phyloP scores from a whole-genome alignment of 2,329 filamentous ascomycete species.

The Ascosphaera apis region DNA sequence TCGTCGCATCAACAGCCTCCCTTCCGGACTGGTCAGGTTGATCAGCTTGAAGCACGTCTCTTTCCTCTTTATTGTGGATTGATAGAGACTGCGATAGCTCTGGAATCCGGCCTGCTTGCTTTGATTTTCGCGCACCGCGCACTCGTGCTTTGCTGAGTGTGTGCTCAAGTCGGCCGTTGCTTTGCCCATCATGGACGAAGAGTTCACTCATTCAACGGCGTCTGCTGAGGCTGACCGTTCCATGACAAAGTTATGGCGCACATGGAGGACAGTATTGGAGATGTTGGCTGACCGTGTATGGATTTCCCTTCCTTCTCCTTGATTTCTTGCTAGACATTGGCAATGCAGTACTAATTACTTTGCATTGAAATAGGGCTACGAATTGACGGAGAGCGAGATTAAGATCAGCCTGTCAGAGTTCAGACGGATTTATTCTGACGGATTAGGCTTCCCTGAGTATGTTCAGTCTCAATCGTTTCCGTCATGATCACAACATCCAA shows the following conservation, averaged over 20 bases:
- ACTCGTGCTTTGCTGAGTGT: no score
- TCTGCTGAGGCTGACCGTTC: conserved; percentile 18
- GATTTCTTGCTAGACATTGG: conserved; percentile 2
- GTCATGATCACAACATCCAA: conserved; percentile 3
- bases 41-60: no score
- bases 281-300: conserved; percentile 80
- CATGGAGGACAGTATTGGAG: conserved; percentile 80
- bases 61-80: no score
- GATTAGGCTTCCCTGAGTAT: conserved; percentile 55
- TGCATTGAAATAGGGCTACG: conserved; percentile 49
- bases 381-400: conserved; percentile 72
- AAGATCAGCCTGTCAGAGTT: conserved; percentile 71
- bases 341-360: no score
- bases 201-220: conserved; percentile 10
- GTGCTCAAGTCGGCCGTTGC: no score
- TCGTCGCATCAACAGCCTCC: no score
- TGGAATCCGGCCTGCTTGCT: not conserved
- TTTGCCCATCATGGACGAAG: conserved; percentile 19
- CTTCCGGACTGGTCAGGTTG: no score
- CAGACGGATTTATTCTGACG: conserved; percentile 43
- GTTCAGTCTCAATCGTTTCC: conserved; percentile 11
- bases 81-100: not conserved
- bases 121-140: conserved; percentile 4
- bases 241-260: conserved; percentile 61
- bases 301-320: conserved; percentile 4